A percentile compares a stretch with the other conserved stretches of the same genome.
phyloP scores from a whole-genome alignment of 176 grass and related monocot genomes.

The Secale cereale region DNA sequence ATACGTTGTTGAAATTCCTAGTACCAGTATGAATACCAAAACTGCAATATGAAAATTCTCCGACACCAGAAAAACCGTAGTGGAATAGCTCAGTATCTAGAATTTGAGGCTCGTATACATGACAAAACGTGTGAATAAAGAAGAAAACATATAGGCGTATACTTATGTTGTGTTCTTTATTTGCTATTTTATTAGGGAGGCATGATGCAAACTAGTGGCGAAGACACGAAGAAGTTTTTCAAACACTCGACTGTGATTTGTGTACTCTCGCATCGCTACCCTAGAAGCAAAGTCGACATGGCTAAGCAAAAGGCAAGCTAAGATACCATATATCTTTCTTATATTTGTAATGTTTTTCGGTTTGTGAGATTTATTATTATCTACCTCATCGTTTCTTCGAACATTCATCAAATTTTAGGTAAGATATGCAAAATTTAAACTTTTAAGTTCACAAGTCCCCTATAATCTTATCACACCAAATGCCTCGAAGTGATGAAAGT shows the following conservation, averaged over 20 bases:
- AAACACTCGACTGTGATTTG: constrained; percentile 78
- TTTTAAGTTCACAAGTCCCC: background rate
- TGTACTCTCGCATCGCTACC: constrained; percentile 65
- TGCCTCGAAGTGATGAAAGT: background rate
- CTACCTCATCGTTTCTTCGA: background rate
- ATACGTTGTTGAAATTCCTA: background rate
- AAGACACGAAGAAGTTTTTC: constrained; percentile 66
- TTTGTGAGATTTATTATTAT: background rate
- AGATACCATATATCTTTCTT: background rate
- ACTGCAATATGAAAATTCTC: background rate
- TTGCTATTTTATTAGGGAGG: constrained; percentile 21
- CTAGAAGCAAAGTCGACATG: constrained; percentile 58
- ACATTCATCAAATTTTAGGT: background rate
- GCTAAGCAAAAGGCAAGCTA: constrained; percentile 63
- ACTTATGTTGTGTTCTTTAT: background rate
- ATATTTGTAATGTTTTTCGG: too few species aligned
- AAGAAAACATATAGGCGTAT: background rate
- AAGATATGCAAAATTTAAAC: background rate
- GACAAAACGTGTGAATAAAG: background rate
- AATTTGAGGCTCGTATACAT: background rate
- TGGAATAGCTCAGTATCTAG: background rate
- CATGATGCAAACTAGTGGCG: constrained; percentile 64
- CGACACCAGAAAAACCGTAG: background rate
- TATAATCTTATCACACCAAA: background rate
- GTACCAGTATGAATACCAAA: background rate